phyloP scores from a whole-genome alignment of 2,329 filamentous ascomycete genomes.

The Didymella glomerata region DNA sequence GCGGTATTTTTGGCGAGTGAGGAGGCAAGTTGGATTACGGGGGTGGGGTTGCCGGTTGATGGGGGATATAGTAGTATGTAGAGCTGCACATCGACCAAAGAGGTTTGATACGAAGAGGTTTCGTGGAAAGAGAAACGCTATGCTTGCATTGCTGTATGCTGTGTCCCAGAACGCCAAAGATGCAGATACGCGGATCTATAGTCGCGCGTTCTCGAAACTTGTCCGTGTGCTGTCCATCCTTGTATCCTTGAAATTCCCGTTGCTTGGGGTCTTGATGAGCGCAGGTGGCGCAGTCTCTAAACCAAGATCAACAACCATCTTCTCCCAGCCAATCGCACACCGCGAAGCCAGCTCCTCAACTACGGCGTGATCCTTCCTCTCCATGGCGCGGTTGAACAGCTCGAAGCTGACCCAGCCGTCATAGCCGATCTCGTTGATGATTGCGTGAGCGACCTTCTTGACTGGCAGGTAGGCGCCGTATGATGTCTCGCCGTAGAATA shows the following conservation, averaged over 20 bases:
- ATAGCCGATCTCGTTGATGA: slow-evolving; percentile 71
- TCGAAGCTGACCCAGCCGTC: slow-evolving; percentile 76
- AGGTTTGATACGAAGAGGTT: no score
- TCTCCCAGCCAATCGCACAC: slow-evolving; percentile 62
- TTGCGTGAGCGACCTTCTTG: slow-evolving; percentile 65
- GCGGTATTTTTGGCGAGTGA: slow-evolving; percentile 59
- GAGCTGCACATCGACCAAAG: not conserved
- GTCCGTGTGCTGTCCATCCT: slow-evolving; percentile 28
- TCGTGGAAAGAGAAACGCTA: slow-evolving; percentile 2
- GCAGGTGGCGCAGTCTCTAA: slow-evolving; percentile 23
- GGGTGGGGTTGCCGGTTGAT: slow-evolving; percentile 57
- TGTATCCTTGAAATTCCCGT: slow-evolving; percentile 5
- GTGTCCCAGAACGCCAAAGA: slow-evolving; percentile 7
- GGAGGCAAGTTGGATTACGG: slow-evolving; percentile 58
- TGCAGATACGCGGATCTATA: slow-evolving; percentile 1
- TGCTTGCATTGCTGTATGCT: slow-evolving; percentile 18
- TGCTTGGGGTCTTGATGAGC: slow-evolving; percentile 4
- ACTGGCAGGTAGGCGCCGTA: slow-evolving; percentile 74
- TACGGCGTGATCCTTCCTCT: slow-evolving; percentile 60
- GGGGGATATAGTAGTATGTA: slow-evolving; percentile 54
- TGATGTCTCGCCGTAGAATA: slow-evolving; percentile 71
- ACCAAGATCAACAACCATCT: slow-evolving; percentile 53
- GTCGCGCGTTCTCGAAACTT: slow-evolving; percentile 17
- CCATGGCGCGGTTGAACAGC: slow-evolving; percentile 70
- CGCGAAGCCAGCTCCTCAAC: slow-evolving; percentile 65